Base-by-base conservation (phyloP, 371 early-diverging fungal genomes). In the Lichtheimia hyalospora region DNA sequence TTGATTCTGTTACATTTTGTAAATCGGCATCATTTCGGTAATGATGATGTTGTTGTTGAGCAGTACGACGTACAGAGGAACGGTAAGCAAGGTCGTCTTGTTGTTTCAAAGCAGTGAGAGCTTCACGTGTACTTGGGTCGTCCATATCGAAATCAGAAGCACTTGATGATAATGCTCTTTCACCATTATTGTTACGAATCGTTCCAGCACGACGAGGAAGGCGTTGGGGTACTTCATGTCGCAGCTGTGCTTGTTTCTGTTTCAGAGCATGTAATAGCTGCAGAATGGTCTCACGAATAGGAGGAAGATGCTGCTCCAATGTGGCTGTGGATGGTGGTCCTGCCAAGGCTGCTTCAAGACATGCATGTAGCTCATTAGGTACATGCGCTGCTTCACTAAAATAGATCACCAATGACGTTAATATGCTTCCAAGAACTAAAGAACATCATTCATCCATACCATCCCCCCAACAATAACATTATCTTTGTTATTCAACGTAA, bases 261-360 rank as follows among this genome's bases (percentile, higher is more conserved):
- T 83, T 84, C 20, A 87, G 62, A 2, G 79, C 77, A 49, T 83
- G 81, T 10, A 87, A 59, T 20, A 87, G 61, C 39, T 60, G 66
- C 41, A 87, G 68, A 55, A 87, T 83, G 25, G 74, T 70, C 40
- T 83, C 82, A 34, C 81, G 78, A 48, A 87, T 85, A 3, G 67
- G 59, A 16, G 87, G 84, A 20, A 87, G 44, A 50, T 84, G 75
- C 14, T 72, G 66, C 43, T 87, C 87, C 21, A 87, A 57, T 7
- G 74, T 71, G 3, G 61, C 16, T 7, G 72, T 71, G 2, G 83
- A 80, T 8, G 85, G 82, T 15, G 77, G 74, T 49, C 82, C 74
- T 12, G 65, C 67, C 15, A 84, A 59, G 13, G 77, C 73, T 4
- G 64, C 73, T 21, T 79, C 75, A 8, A 86, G 62, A 44, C 82